Base-by-base conservation (phyloP, 2,329 filamentous ascomycete species). In the Elsinoe perseae region DNA sequence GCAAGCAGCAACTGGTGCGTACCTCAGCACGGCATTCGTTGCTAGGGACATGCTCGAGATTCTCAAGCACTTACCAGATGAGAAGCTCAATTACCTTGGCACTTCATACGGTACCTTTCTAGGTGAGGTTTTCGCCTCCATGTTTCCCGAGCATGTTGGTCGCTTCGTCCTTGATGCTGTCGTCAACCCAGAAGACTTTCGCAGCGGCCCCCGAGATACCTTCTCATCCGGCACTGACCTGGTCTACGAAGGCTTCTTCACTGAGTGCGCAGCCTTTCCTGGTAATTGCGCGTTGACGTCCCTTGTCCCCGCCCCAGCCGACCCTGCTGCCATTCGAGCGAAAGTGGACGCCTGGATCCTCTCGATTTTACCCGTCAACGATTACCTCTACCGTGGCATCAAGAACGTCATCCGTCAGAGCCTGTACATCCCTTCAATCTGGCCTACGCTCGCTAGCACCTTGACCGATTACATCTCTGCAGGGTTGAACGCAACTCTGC, bases 21-120 rank as follows among this genome's bases (percentile, higher is more conserved):
- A 73, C 61, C 66, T 75, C 46, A 73, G 71, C 16, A 79, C 76
- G 0, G 72, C 74, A 1, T 72, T 70, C 16, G 73, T 75, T 2
- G 75, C 74, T 2, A 65, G 72, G 36, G 76, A 80, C 59, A 78
- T 79, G 74, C 63, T 79, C 4, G 70, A 73, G 43, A 71, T 79
- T 36, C 66, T 74, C 9, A 75, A 79, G 58, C 59, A 63, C 57
- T 44, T 58, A 56, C 66, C 66, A 9, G 56, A 67, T 20, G 67
- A 70, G 52, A 66, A 64, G 54, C 59, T 78, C 12, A 68, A 75
- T 16, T 77, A 74, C 61, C 71, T 68, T 64, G 77, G 76, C 2
- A 70, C 77, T 55, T 75, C 72, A 3, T 79, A 79, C 54, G 77
- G 77, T 1, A 74, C 76, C 0, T 68, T 73, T 27, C 66, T 73